Conservation (phyloP, 2,329 filamentous ascomycete species). For the Diaporthe sp. region DNA sequence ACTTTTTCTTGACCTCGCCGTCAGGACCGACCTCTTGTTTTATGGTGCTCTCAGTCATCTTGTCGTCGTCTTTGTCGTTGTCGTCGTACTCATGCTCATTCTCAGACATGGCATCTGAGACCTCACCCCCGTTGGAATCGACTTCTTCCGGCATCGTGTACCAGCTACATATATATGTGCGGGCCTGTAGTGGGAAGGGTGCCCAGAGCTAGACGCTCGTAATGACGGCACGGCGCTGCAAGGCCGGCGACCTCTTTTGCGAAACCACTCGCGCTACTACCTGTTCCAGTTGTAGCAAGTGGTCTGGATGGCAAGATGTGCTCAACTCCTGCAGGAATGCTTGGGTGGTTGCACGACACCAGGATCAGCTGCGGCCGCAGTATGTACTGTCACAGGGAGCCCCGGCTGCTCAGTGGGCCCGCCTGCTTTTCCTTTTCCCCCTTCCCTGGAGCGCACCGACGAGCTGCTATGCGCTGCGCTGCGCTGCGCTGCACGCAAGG, state of each 20-base stretch:
- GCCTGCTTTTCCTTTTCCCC: constrained; percentile 31
- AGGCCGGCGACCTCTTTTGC: constrained; percentile 42
- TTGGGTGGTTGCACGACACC: constrained; percentile 46
- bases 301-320: constrained; percentile 35
- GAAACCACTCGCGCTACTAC: constrained; percentile 40
- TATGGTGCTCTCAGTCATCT: constrained; percentile 62
- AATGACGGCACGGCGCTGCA: constrained; percentile 50
- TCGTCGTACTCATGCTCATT: constrained; percentile 69
- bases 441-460: constrained; percentile 33
- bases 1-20: constrained; percentile 73
- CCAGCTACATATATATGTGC: constrained; percentile 62
- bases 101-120: constrained; percentile 71
- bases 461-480: constrained; percentile 24
- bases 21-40: constrained; percentile 59
- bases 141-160: constrained; percentile 68
- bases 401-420: constrained; percentile 33
- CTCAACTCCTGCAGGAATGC: constrained; percentile 46
- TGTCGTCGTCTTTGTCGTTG: constrained; percentile 64
- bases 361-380: constrained; percentile 45
- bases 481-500: constrained; percentile 29
- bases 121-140: constrained; percentile 65
- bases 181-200: constrained; percentile 24
- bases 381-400: constrained; percentile 41
- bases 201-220: constrained; percentile 40
- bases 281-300: constrained; percentile 36